phyloP scores from a whole-genome alignment of 1,284 basidiomycete genomes.

The Microbotryomycetes sp. region DNA sequence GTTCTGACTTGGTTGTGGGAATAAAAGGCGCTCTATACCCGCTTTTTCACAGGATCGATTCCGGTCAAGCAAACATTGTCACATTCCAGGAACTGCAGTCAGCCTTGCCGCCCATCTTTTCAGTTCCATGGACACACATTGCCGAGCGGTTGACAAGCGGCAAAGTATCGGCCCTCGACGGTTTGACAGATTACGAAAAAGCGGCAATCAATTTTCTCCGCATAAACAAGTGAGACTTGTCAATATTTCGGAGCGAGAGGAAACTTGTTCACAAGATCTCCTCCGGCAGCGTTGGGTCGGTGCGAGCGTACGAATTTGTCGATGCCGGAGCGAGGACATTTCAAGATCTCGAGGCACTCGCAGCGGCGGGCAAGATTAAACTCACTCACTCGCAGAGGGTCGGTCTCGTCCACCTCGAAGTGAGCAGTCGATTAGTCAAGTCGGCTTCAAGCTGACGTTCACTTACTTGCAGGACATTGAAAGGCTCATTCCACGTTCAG shows the following conservation, averaged over 20 bases:
- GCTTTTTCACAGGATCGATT: slow-evolving; percentile 14
- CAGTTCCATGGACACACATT: slow-evolving; percentile 22
- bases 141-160: slow-evolving; percentile 9
- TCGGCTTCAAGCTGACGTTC: not conserved
- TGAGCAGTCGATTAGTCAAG: not conserved
- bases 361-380: slow-evolving; percentile 7
- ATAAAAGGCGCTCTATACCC: slow-evolving; percentile 17
- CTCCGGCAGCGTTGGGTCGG: slow-evolving; percentile 18
- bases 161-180: slow-evolving; percentile 1
- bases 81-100: slow-evolving; percentile 11
- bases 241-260: rapidly evolving
- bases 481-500: slow-evolving; percentile 29
- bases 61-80: not conserved
- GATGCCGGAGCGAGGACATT: slow-evolving; percentile 16
- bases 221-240: slow-evolving; percentile 16
- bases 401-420: slow-evolving; percentile 26
- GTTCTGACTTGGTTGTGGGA: no score
- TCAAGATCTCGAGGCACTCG: slow-evolving; percentile 11
- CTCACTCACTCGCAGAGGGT: slow-evolving; percentile 29
- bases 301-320: slow-evolving; percentile 17
- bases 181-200: slow-evolving; percentile 6
- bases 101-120: slow-evolving; percentile 8
- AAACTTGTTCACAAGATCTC: not conserved
- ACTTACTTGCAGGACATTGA: slow-evolving; percentile 22
- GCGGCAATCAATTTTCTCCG: slow-evolving; percentile 15